Evolutionary conservation across 495 filamentous ascomycete genomes (phyloP).

Genomic region (Tetracladium setigerum): DNA sequence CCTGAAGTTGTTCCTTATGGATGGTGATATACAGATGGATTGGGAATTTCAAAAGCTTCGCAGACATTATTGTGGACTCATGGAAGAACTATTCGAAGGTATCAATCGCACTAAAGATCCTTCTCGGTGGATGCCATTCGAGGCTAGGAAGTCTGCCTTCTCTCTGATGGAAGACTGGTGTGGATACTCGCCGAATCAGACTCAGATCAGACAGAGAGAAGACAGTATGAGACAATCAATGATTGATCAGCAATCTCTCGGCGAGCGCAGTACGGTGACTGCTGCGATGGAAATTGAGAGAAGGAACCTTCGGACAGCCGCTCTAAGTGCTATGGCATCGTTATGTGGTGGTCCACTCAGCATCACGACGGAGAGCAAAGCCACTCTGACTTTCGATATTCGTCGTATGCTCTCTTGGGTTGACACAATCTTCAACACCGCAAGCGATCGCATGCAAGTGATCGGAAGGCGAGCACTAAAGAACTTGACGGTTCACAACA

Average conservation of each 20-base stretch:
- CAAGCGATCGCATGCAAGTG: constrained; percentile 83
- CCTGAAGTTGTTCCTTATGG: constrained; percentile 86
- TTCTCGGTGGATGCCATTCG: constrained; percentile 90
- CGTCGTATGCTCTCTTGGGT: constrained; percentile 91
- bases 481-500: constrained; percentile 86
- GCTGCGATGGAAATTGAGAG: constrained; percentile 97
- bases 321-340: constrained; percentile 90
- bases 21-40: constrained; percentile 89
- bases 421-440: constrained; percentile 82
- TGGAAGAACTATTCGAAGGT: constrained; percentile 88
- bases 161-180: constrained; percentile 99
- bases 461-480: constrained; percentile 86
- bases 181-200: constrained; percentile 88
- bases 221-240: constrained; percentile 79
- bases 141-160: constrained; percentile 87
- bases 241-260: constrained; percentile 51
- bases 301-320: constrained; percentile 79
- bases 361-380: constrained; percentile 75
- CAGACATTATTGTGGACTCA: constrained; percentile 86
- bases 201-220: constrained; percentile 73
- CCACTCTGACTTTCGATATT: constrained; percentile 82
- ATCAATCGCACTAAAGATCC: constrained; percentile 83
- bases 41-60: constrained; percentile 92
- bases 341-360: constrained; percentile 89
- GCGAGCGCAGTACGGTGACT: constrained; percentile 65